Conservation (phyloP, 768 basidiomycete genomes). For the Stropharia rugosoannulata region DNA sequence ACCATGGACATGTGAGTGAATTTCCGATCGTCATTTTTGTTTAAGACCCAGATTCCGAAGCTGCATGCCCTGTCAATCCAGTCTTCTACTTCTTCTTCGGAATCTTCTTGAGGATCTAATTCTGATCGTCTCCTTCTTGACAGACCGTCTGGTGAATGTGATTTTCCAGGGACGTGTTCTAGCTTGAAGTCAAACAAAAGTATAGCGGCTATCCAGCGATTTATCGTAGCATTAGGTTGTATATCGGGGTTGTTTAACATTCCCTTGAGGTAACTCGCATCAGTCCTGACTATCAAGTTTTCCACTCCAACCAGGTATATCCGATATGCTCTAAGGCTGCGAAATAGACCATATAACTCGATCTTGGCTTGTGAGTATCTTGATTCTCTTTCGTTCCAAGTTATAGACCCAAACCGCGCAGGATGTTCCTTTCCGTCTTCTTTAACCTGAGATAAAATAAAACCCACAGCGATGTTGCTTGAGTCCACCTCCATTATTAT, state of each 20-base stretch:
- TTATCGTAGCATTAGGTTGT: slow-evolving; percentile 27
- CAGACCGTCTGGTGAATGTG: slow-evolving; percentile 16
- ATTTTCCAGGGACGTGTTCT: slow-evolving; percentile 18
- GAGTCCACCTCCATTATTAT: slow-evolving; percentile 18
- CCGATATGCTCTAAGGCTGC: slow-evolving; percentile 14
- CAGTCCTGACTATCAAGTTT: slow-evolving; percentile 24
- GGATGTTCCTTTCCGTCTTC: slow-evolving; percentile 7
- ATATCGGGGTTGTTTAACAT: slow-evolving; percentile 32
- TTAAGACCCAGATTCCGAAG: background rate
- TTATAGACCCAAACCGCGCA: slow-evolving; percentile 15
- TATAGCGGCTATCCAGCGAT: slow-evolving; percentile 28
- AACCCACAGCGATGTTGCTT: slow-evolving; percentile 12
- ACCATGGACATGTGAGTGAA: background rate
- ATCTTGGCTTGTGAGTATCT: slow-evolving; percentile 30
- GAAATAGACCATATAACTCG: slow-evolving; percentile 31
- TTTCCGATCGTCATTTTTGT: background rate
- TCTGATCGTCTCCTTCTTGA: slow-evolving; percentile 9
- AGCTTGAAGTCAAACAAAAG: slow-evolving; percentile 26
- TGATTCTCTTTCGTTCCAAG: slow-evolving; percentile 12
- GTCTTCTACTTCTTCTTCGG: background rate
- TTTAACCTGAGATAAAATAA: slow-evolving; percentile 13
- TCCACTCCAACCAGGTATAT: slow-evolving; percentile 25
- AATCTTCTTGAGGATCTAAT: background rate
- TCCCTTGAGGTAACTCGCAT: slow-evolving; percentile 31
- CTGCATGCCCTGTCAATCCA: background rate